Evolutionary conservation across 257 asterid species (phyloP).

Genomic region (Gardenia jasminoides): DNA sequence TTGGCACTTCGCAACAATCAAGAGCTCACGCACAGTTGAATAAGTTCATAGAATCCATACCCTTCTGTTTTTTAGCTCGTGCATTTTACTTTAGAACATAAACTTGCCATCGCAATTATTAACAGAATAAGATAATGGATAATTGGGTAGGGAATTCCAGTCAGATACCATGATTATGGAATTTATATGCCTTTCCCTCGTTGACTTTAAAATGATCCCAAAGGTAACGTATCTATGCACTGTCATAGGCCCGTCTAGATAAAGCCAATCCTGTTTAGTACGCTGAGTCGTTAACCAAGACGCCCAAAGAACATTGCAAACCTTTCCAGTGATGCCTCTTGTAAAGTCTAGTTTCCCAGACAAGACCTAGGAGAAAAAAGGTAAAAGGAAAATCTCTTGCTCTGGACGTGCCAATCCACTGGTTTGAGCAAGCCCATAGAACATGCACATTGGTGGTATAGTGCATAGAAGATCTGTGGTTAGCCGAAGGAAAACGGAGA

Average conservation of each 20-base stretch:
- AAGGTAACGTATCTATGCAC: not conserved
- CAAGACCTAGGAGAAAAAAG: too few relatives aligned
- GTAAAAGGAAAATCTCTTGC: too few relatives aligned
- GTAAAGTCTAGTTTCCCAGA: too few relatives aligned
- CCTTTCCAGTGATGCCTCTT: not conserved
- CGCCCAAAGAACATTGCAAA: not conserved
- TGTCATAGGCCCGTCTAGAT: not conserved
- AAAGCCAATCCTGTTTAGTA: not conserved
- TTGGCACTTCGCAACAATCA: not conserved
- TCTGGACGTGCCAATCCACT: too few relatives aligned
- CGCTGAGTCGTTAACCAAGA: not conserved
- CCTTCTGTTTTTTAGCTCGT: not conserved
- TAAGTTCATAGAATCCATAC: not conserved
- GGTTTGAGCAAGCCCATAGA: too few relatives aligned
- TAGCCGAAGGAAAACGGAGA: not conserved
- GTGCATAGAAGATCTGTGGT: too few relatives aligned
- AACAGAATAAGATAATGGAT: not conserved
- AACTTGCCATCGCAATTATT: not conserved
- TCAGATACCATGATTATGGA: not conserved
- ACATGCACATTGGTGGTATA: too few relatives aligned
- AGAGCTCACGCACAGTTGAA: not conserved
- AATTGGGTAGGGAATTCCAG: not conserved
- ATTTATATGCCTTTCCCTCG: not conserved
- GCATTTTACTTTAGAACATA: not conserved
- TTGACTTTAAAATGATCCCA: conserved; percentile 7